Conservation (phyloP, 768 basidiomycete genomes). For the Termitomyces sp. region DNA sequence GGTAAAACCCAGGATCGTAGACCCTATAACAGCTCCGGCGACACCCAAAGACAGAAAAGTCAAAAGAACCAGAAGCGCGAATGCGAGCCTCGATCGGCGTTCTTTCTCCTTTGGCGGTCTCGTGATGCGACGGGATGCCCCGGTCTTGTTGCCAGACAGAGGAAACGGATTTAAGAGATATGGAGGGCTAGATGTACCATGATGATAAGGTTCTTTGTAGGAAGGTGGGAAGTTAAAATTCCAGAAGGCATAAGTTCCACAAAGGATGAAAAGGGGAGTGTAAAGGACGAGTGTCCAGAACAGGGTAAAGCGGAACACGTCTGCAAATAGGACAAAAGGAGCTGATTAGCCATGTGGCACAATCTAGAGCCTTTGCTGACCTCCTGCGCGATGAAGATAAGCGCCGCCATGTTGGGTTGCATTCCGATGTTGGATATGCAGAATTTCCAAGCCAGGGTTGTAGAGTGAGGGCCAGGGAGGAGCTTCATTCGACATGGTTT, state of each 20-base stretch:
- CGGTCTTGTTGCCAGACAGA: conserved; percentile 8
- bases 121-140: not conserved
- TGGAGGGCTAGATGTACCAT: not conserved
- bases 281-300: conserved; percentile 50
- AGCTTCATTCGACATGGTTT: conserved; percentile 1
- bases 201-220: conserved; percentile 2
- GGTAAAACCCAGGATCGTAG: conserved; percentile 40
- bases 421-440: conserved; percentile 33
- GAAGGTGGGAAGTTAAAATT: conserved; percentile 45
- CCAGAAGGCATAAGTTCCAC: conserved; percentile 45
- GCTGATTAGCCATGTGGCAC: not conserved
- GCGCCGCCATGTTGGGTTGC: conserved; percentile 35
- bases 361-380: conserved; percentile 17
- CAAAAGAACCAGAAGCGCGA: conserved; percentile 41
- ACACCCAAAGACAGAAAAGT: conserved; percentile 35
- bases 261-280: conserved; percentile 42
- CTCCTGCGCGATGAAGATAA: conserved; percentile 37
- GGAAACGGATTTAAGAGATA: conserved; percentile 12
- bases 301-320: conserved; percentile 48
- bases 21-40: conserved; percentile 41
- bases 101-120: conserved; percentile 26
- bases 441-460: conserved; percentile 42
- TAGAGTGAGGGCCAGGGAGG: conserved; percentile 47
- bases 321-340: conserved; percentile 19
- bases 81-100: conserved; percentile 40